Conservation (phyloP, 495 filamentous ascomycete species). For the Copromyces sp. region DNA sequence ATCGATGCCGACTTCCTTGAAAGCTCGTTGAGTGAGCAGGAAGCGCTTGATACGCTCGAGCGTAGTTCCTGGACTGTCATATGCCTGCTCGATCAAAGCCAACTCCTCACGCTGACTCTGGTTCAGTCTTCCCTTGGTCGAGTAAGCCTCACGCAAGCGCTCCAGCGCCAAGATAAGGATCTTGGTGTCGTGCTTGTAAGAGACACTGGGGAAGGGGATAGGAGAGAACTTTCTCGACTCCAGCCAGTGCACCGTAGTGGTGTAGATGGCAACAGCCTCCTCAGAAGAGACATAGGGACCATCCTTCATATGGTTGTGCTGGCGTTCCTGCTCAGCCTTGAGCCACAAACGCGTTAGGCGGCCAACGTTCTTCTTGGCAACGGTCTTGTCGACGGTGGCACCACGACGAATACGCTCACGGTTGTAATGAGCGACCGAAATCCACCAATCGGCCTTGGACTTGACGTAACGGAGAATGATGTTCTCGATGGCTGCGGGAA, state of each 20-base stretch:
- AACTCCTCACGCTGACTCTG: constrained; percentile 97
- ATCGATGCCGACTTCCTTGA: constrained; percentile 99
- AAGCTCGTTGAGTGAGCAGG: constrained; percentile 90
- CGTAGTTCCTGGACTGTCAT: constrained; percentile 95
- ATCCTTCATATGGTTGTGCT: constrained; percentile 99
- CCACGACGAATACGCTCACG: constrained; percentile 91
- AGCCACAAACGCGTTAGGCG: constrained; percentile 92
- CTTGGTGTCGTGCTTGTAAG: constrained; percentile 99
- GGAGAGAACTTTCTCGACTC: constrained; percentile 97
- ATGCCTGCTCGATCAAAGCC: constrained; percentile 95
- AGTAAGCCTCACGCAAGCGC: constrained; percentile 90
- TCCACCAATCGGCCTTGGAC: constrained; percentile 99
- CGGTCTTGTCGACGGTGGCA: constrained; percentile 96
- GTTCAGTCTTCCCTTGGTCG: constrained; percentile 92
- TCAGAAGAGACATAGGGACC: constrained; percentile 97
- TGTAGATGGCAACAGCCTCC: constrained; percentile 97
- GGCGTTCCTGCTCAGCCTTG: constrained; percentile 95
- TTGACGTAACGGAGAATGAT: constrained; percentile 98
- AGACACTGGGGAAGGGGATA: constrained; percentile 97
- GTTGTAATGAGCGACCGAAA: constrained; percentile 97
- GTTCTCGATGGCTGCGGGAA: constrained; percentile 95
- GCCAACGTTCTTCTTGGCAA: constrained; percentile 98
- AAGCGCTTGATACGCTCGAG: constrained; percentile 96
- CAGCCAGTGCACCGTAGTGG: constrained; percentile 97
- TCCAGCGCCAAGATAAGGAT: constrained; percentile 96